These are phyloP conservation scores for Hygrophila difformis DNA, from an alignment of 257 asterid genomes.

Conservation along the genomic window DNA sequence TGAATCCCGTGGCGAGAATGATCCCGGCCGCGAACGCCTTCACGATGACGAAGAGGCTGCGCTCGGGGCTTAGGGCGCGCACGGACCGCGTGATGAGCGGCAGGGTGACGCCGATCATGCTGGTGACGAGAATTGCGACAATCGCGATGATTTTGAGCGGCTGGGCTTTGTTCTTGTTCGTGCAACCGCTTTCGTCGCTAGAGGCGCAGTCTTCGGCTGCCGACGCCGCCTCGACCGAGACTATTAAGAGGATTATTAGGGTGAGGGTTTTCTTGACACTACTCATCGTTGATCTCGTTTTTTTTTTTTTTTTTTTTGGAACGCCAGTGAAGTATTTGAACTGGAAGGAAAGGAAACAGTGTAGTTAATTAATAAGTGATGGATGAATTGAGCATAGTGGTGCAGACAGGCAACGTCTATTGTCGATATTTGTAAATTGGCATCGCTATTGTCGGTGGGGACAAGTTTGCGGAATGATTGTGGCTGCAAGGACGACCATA, in stretches of 20 bases:
- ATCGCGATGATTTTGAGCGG: conserved; percentile 57
- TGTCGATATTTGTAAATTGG: no score
- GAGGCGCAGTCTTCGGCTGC: conserved; percentile 31
- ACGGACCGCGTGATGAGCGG: conserved; percentile 40
- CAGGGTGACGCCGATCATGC: conserved; percentile 51
- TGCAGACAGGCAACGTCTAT: no score
- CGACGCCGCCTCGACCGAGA: conserved; percentile 16
- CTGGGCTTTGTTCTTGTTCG: conserved; percentile 34
- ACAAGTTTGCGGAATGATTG: no score
- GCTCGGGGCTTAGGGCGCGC: conserved; percentile 23
- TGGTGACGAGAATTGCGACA: conserved; percentile 30
- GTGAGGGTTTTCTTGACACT: no score
- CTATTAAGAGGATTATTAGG: conserved; percentile 15
- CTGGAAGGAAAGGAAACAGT: no score
- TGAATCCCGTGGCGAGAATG: conserved; percentile 38
- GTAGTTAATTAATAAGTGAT: no score
- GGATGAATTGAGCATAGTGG: no score
- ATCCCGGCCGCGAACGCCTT: conserved; percentile 54
- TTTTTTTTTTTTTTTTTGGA: no score
- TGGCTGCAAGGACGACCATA: no score
- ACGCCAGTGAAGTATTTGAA: no score
- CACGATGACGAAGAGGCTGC: conserved; percentile 22
- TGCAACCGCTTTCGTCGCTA: conserved; percentile 17
- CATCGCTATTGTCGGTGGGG: no score
- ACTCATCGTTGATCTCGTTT: no score